phyloP scores from a whole-genome alignment of 2,329 filamentous ascomycete genomes.

The Mycogone perniciosa region DNA sequence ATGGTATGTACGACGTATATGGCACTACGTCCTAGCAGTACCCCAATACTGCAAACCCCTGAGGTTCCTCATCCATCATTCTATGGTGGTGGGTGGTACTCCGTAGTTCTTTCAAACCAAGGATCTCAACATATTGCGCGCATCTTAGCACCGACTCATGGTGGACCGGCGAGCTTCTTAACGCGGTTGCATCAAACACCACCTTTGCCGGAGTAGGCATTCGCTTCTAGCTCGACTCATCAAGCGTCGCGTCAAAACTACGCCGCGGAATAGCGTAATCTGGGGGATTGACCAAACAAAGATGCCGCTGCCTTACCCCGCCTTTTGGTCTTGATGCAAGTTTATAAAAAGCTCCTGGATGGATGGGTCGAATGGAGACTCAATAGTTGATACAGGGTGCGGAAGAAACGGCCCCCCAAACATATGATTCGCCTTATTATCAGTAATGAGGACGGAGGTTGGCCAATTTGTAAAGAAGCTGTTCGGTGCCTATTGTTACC shows the following conservation, averaged over 20 bases:
- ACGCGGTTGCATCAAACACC: constrained; percentile 4
- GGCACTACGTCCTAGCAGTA: too few relatives aligned
- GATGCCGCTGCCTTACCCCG: constrained; percentile 7
- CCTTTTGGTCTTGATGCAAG: constrained; percentile 8
- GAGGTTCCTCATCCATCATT: too few relatives aligned
- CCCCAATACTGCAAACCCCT: too few relatives aligned
- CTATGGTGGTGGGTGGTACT: too few relatives aligned
- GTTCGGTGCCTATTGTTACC: neutral
- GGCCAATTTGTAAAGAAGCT: constrained; percentile 7
- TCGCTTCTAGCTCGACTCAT: constrained; percentile 1
- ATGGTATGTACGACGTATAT: too few relatives aligned
- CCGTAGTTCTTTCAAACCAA: neutral
- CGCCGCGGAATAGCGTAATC: neutral
- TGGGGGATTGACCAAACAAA: neutral
- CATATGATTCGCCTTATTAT: constrained; percentile 12
- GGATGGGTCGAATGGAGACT: neutral
- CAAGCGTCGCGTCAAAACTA: neutral
- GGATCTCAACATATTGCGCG: constrained; percentile 3
- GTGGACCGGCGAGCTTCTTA: constrained; percentile 1
- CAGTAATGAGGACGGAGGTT: constrained; percentile 2
- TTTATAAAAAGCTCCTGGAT: constrained; percentile 3
- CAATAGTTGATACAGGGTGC: constrained; percentile 5
- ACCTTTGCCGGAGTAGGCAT: neutral
- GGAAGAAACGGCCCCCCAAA: constrained; percentile 5
- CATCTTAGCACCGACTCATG: constrained; percentile 1